Conservation (phyloP, 192 early-diverging fungal genomes). For the Phycomyces blakesleeanus region DNA sequence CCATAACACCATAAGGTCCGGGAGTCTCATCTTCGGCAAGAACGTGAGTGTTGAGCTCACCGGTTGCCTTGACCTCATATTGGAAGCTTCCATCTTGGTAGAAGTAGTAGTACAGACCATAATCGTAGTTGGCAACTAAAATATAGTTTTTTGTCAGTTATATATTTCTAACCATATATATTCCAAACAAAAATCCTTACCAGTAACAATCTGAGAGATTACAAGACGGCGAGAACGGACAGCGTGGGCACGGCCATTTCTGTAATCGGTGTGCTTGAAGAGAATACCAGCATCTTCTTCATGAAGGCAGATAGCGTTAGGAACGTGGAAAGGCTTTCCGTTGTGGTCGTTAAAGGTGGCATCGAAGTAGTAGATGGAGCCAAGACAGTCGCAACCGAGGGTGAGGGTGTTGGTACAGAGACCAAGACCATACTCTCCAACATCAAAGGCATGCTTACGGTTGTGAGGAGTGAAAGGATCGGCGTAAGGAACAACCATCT, state of each 20-base stretch:
- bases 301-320: slow-evolving; percentile 39
- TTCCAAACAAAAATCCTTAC: slow-evolving; percentile 12
- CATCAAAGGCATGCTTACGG: slow-evolving; percentile 41
- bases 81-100: slow-evolving; percentile 42
- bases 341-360: slow-evolving; percentile 34
- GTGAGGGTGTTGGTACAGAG: slow-evolving; percentile 36
- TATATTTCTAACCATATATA: no score
- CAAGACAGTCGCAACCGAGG: slow-evolving; percentile 39
- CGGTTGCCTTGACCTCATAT: slow-evolving; percentile 42
- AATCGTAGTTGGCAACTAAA: slow-evolving; percentile 41
- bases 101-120: slow-evolving; percentile 40
- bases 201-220: slow-evolving; percentile 39
- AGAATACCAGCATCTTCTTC: slow-evolving; percentile 39
- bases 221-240: slow-evolving; percentile 36
- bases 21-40: slow-evolving; percentile 37
- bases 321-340: slow-evolving; percentile 32
- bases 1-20: slow-evolving; percentile 31
- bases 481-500: slow-evolving; percentile 42
- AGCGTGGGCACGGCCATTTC: slow-evolving; percentile 33
- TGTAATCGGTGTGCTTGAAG: slow-evolving; percentile 41
- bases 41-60: slow-evolving; percentile 39
- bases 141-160: not conserved
- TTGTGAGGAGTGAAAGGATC: slow-evolving; percentile 30
- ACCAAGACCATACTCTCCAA: slow-evolving; percentile 42
- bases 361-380: slow-evolving; percentile 42